These are phyloP conservation scores for Ascobolus immersus DNA, from an alignment of 495 filamentous ascomycete species.

Conservation along the genomic window DNA sequence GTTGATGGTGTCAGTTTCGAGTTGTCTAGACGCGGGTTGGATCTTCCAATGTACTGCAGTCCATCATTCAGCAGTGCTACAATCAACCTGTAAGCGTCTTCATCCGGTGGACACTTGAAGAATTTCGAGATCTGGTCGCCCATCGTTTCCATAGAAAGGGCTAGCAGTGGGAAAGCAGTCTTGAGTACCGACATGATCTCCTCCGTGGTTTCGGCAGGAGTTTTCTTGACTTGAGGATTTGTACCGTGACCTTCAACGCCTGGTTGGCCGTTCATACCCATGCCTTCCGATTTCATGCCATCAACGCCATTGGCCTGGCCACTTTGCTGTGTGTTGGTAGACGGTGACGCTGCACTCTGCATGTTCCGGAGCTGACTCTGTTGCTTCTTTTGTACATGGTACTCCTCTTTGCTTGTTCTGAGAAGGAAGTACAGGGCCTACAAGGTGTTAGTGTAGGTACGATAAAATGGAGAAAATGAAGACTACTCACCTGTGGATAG, in stretches of 20 bases:
- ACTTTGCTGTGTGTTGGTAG: constrained; percentile 7
- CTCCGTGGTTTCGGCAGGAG: constrained; percentile 82
- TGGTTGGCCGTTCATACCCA: constrained; percentile 6
- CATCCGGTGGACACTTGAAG: constrained; percentile 94
- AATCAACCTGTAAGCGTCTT: constrained; percentile 94
- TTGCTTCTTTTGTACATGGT: constrained; percentile 64
- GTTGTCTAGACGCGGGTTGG: constrained; percentile 61
- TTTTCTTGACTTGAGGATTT: constrained; percentile 33
- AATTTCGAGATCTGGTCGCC: constrained; percentile 94
- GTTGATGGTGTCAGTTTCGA: constrained; percentile 74
- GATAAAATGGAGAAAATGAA: constrained; percentile 1
- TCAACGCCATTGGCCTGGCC: no score
- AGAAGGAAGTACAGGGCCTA: constrained; percentile 73
- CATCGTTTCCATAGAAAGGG: constrained; percentile 97
- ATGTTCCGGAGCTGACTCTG: constrained; percentile 15
- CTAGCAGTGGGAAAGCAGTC: constrained; percentile 84
- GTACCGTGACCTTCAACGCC: no score
- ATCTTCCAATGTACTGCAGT: constrained; percentile 61
- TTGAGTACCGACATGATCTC: constrained; percentile 85
- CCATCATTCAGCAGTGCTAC: constrained; percentile 90
- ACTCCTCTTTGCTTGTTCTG: constrained; percentile 81
- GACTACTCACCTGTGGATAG: constrained; percentile 40
- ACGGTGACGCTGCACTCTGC: constrained; percentile 12
- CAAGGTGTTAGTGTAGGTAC: not conserved
- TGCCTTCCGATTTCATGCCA: no score